phyloP scores from a whole-genome alignment of 805 yeast species.

The Kuraishia floccosa region DNA sequence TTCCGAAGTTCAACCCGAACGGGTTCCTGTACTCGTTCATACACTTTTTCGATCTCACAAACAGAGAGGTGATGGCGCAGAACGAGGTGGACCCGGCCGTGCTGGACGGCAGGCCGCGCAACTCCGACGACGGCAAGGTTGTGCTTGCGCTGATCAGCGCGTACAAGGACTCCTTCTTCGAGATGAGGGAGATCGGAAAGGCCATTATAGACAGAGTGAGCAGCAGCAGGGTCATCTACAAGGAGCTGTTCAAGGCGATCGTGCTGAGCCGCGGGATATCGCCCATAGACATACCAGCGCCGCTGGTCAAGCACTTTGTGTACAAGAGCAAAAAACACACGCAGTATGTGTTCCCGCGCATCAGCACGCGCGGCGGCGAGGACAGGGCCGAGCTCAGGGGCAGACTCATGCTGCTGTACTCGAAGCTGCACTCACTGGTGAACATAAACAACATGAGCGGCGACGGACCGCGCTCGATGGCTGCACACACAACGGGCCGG shows the following conservation, averaged over 20 bases:
- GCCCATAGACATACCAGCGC: constrained; percentile 43
- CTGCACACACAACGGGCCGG: too few species aligned
- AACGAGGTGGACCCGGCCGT: constrained; percentile 1
- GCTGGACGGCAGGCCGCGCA: too few species aligned
- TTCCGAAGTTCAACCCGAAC: constrained; percentile 79
- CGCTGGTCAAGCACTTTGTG: constrained; percentile 63
- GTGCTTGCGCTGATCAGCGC: constrained; percentile 41
- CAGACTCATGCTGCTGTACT: constrained; percentile 16
- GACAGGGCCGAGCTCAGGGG: constrained; percentile 5
- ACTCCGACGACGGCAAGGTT: neutral
- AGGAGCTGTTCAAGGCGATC: constrained; percentile 15
- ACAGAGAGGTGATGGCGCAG: constrained; percentile 14
- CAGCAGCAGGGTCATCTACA: constrained; percentile 20
- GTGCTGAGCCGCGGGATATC: constrained; percentile 22
- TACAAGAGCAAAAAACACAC: constrained; percentile 61
- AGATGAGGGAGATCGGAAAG: constrained; percentile 51
- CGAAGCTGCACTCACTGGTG: constrained; percentile 13
- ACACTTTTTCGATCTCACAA: constrained; percentile 36
- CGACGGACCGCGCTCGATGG: too few species aligned
- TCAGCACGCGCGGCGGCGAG: constrained; percentile 7
- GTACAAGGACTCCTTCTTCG: constrained; percentile 70
- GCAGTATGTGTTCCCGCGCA: constrained; percentile 36
- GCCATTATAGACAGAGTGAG: constrained; percentile 33
- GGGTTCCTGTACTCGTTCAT: constrained; percentile 85
- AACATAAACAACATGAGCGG: constrained; percentile 4